Base-by-base conservation (phyloP, 768 basidiomycete genomes). In the Rhodosporidiobolus odoratus region DNA sequence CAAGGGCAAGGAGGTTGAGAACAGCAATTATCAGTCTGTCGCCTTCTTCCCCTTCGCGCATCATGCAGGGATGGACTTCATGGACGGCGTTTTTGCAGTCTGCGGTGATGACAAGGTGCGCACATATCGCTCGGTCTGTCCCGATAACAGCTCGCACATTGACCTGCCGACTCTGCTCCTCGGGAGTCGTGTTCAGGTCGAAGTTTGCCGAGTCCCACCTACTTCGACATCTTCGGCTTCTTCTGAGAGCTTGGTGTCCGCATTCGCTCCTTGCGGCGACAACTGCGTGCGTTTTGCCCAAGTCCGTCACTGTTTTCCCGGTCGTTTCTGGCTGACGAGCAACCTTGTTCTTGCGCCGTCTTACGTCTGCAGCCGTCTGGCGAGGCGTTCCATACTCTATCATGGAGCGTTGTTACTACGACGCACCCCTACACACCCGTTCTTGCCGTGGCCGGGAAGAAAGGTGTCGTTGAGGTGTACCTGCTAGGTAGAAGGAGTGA, bases 371-470 rank as follows among this genome's bases (percentile, higher is more conserved):
- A 30, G 2, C 30, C 5, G n/a, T 6, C 53, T 4, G 3, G 45
- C 27, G 68, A 65, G 32, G 41, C 53, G 32, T 45, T 16, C 45
- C 54, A 47, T n/a, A 61, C 68, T 7, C 59, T 58, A 35, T 37
- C 68, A 8, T 69, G 68, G 68, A 54, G 52, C 19, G 58, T 69
- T 52, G 61, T 65, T 58, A 54, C 59, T n/a, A 34, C 58, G 25
- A 65, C 68, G 2, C 58, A 32, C 19, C 68, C 68, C 0, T 65
- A 60, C 58, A 69, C 68, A 5, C 68, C 68, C 17, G 54, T 69
- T 32, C 50, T 69, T 2, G 68, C 68, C 30, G 68, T 69, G 25
- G 62, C 58, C 1, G 68, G 68, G 0, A 15, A 17, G 7, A 58
- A 63, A 0, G 4, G 68, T 13, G 41, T 54, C 7, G 27, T 65